phyloP scores from a whole-genome alignment of 129 eudicot species.

The Dittrichia graveolens region DNA sequence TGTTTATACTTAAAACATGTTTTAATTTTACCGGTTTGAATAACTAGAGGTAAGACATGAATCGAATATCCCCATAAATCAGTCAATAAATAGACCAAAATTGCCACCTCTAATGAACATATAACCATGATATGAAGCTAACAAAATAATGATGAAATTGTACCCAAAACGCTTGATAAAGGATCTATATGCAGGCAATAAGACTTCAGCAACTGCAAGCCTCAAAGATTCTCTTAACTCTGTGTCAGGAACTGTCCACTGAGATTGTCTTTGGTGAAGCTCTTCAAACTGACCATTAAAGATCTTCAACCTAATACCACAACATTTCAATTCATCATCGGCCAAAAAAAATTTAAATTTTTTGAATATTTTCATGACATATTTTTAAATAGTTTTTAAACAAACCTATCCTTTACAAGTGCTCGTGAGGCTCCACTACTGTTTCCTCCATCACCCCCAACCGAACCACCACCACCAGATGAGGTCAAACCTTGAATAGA shows the following conservation, averaged over 20 bases:
- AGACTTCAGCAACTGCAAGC: constrained; percentile 97
- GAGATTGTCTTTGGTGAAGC: constrained; percentile 98
- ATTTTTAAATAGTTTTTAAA: no score
- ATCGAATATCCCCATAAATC: background rate
- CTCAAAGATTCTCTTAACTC: constrained; percentile 92
- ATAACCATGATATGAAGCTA: no score
- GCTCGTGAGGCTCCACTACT: constrained; percentile 96
- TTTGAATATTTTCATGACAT: background rate
- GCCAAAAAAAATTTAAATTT: background rate
- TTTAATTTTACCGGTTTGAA: no score
- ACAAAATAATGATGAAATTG: background rate
- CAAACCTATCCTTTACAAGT: constrained; percentile 68
- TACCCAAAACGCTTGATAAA: constrained; percentile 89
- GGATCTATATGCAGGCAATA: constrained; percentile 97
- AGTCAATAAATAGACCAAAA: background rate
- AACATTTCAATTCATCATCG: constrained; percentile 14
- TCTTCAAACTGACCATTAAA: constrained; percentile 92
- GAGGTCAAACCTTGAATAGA: constrained; percentile 88
- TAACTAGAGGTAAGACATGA: background rate
- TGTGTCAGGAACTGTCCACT: constrained; percentile 98
- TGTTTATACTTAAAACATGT: background rate
- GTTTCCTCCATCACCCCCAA: constrained; percentile 73
- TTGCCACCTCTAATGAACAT: background rate
- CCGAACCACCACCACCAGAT: constrained; percentile 89
- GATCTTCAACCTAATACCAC: constrained; percentile 63